These are phyloP conservation scores for Diaporthe velutina DNA, from an alignment of 2,329 filamentous ascomycete species.

Conservation along the genomic window DNA sequence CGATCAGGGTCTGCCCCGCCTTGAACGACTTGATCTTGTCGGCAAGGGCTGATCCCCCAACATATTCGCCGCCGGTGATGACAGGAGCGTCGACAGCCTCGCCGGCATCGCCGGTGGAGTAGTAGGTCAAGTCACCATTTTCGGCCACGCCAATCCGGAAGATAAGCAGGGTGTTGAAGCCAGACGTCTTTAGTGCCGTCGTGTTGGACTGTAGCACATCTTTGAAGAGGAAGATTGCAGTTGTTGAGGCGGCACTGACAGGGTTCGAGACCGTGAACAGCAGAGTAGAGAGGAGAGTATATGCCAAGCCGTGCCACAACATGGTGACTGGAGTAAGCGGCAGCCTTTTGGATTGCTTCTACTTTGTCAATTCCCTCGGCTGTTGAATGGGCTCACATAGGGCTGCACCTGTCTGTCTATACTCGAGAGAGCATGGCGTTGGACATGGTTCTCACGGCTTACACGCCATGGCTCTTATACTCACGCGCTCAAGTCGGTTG, in stretches of 20 bases:
- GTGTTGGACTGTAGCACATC: constrained; percentile 36
- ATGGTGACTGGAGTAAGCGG: neutral
- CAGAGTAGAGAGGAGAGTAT: neutral
- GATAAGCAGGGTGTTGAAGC: constrained; percentile 38
- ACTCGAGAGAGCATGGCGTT: neutral
- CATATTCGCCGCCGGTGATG: constrained; percentile 34
- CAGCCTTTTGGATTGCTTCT: neutral
- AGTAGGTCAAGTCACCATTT: constrained; percentile 38
- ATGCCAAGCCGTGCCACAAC: neutral
- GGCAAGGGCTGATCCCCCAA: constrained; percentile 50
- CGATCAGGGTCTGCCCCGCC: constrained; percentile 47
- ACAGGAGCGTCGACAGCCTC: constrained; percentile 32
- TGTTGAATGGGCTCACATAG: neutral
- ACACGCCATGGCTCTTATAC: neutral
- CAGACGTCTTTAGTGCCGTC: constrained; percentile 35
- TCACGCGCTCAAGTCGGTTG: neutral
- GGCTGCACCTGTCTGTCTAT: neutral
- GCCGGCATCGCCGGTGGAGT: constrained; percentile 37
- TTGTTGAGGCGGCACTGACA: constrained; percentile 1
- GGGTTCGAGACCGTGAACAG: neutral
- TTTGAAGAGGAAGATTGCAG: constrained; percentile 26
- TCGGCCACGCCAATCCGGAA: constrained; percentile 38
- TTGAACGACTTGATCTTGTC: constrained; percentile 58
- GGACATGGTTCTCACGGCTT: neutral
- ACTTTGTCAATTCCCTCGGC: neutral